Base-by-base conservation (phyloP, 441 rosid species). In the Pelargonium citronellum region DNA sequence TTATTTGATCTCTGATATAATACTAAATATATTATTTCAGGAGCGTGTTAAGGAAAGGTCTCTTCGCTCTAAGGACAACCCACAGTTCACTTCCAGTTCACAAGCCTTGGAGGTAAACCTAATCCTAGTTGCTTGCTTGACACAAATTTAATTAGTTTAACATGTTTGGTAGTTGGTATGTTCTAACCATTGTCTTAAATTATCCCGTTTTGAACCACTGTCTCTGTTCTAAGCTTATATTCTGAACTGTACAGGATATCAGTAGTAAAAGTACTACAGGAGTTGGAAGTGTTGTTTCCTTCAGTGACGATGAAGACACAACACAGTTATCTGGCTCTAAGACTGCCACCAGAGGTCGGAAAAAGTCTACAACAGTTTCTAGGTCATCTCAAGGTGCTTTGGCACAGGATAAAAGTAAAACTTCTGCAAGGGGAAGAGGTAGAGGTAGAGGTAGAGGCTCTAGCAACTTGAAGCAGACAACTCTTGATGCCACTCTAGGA, bases 301-400 rank as follows among this genome's bases (percentile, higher is more conserved):
- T 95, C 75, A 95, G 97, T 43, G 99, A 95, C 62, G 99, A 95
- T 69, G 99, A 95, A 75, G 97, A 91, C 73, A 76, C 85, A 20
- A 73, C 83, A 49, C 86, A 79, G 77, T 67, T 83, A 69, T 73
- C 87, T 49, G 83, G 80, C 64, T 83, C 82, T 71, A 84, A 68
- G 70, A 79, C 83, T 69, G 66, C 87, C 66, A 60, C 84, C 68
- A 83, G 88, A 82, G 88, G 88, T 68, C 81, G 79, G 69, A 94
- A 84, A 83, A 85, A 91, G 64, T 75, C 89, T 64, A 80, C 77
- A 65, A 80, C 77, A 65, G 82, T 65, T 76, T 74, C 94, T 49
- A 84, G 79, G 74, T 68, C 89, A 66, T 78, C 86, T 70, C 77
- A 57, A 47, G 81, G 71, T 74, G 78, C 80, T 69, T 66, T 74